Base-by-base conservation (phyloP, 371 early-diverging fungal species). In the Umbelopsis sp. region DNA sequence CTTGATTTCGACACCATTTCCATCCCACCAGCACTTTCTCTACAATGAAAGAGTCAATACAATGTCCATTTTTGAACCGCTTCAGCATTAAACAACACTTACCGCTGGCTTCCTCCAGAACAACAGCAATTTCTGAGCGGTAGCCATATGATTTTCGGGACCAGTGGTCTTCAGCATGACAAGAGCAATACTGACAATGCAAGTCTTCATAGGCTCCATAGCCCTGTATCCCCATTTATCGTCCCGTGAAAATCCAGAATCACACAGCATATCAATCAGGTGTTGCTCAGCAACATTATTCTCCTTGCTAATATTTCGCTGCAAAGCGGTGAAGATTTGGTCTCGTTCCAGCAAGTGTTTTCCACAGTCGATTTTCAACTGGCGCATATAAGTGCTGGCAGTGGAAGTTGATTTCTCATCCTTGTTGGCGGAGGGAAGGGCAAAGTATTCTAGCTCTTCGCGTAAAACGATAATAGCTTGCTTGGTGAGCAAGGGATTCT, bases 11-110 rank as follows among this genome's bases (percentile, higher is more conserved):
- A 89, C 84, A 63, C 90, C 87, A 65, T 80, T 86, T 18, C 92
- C 92, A 76, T 94, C 93, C 94, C 94, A 94, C 94, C 94, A 92
- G 76, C 92, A 92, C 79, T 92, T 92, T 72, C 92, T 82, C 88
- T 88, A 76, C 57, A 65, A 46, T 44, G n/a, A 20, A 16, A 9
- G 51, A 12, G 41, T 41, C 41, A 41, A 1, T 41, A 10, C 7
- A 4, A 5, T 41, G 41, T 41, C 22, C 41, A 41, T 41, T 12
- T 41, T 41, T 7, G 10, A 41, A 12, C 41, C 10, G 12, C 41
- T 7, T 41, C 7, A 10, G 7, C 2, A 41, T 7, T 41, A 57
- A 35, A 57, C 32, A 57, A 35, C 11, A 35, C 22, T 72, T 89
- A 91, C 91, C 14, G 94, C 94, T 25, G 94, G 93, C 71, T 93